Evolutionary conservation across 2,329 filamentous ascomycete species (phyloP), one percentile per base, ranked within the genome.

Genomic region (Pseudogymnoascus destructans): DNA sequence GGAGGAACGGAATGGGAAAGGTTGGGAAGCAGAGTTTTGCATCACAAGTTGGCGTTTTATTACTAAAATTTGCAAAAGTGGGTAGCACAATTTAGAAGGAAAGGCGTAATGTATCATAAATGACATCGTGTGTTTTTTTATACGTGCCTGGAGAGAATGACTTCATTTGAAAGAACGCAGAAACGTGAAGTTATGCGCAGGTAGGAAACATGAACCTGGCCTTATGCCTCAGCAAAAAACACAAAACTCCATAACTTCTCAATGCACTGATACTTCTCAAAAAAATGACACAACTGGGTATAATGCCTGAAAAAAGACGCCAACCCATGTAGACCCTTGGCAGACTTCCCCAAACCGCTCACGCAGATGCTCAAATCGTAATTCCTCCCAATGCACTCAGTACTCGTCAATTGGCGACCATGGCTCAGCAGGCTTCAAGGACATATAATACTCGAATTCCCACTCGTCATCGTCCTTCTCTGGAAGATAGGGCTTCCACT

Each of bases 1-100:
- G 86, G 85, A 11, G 81, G 82, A 52, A 77, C 86, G 66, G 92
- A 97, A 76, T 96, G 92, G 72, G 90, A 96, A 73, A 81, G 89
- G 60, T 70, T 96, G 58, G 92, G 91, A 2, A 79, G 83, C 60
- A 80, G 93, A 67, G 79, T 92, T 60, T 74, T 98, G 69, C 89
- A 90, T 64, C 88, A 93, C 72, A 95, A 95, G 77, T 79, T 84
- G 21, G 58, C 69, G 15, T 70, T 68, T 67, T 58, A 66, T 58
- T 68, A 64, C 40, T 68, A 49, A 58, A 58, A 27, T 27, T 38
- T 10, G 27, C 27, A 38, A 56, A 38, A 17, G 54, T 25, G 27
- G 30, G 54, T 38, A 38, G 13, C 54, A 52, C 42, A 52, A 52
- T 52, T 8, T 52, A 52, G 42, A 52, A 10, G n/a, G 42, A 27